Evolutionary conservation across 2,329 filamentous ascomycete species (phyloP), one percentile per base, ranked within the genome.

Genomic region (Intubia oerlemansii): DNA sequence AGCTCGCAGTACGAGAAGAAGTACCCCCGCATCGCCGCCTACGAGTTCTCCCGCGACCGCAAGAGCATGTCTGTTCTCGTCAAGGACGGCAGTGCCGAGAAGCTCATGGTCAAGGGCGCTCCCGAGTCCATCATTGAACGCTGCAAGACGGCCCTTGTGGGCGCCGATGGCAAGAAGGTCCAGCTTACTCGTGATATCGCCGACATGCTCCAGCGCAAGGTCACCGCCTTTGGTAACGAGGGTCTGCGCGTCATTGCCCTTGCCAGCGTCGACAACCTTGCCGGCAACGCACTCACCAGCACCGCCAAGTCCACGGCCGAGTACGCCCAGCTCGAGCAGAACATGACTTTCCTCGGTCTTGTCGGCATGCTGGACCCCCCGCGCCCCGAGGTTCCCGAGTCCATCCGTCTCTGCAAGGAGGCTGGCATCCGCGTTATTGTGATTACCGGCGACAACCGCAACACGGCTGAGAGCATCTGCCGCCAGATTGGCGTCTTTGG

Each of bases 41-140:
- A 81, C 42, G 88, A 98, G 48, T 98, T 98, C 54, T 95, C 88
- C 2, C 73, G 88, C 42, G 88, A 98, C 51, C 71, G 88, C 37
- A 98, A 98, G 67, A 95, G 85, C 53, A 98, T 98, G 88, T 98
- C 88, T 27, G 90, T 98, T 20, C 57, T 95, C 34, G 80, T 90
- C 36, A 65, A 75, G 38, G 62, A 65, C 31, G 73, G 66, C 32
- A 58, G 61, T 28, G 52, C 24, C 8, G 69, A 88, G 54, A 82
- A 76, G 48, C 70, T 98, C 9, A 64, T 98, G 27, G 84, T 98
- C 39, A 98, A 98, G 56, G 88, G 88, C 42, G 88, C 90, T 13
- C 88, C 88, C 5, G 88, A 98, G 51, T 81, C 82, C 10, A 73
- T 98, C 41, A 66, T 98, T 36, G 85, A 92, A 42, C 77, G 90